Conservation (phyloP, 2,329 filamentous ascomycete species). For the Trichoderma pleuroti region DNA sequence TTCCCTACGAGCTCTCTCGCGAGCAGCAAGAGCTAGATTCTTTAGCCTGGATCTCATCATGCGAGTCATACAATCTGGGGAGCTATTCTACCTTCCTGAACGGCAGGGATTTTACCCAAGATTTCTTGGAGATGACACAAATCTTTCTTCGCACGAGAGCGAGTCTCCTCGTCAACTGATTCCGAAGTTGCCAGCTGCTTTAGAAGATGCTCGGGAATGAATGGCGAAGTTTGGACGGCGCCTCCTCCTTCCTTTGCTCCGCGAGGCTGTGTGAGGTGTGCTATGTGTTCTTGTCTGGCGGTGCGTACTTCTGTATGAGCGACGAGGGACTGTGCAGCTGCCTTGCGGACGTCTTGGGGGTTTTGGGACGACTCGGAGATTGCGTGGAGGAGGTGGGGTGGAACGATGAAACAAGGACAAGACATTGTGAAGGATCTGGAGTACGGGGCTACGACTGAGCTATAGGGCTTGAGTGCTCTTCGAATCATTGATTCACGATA, state of each 20-base stretch:
- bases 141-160: neutral
- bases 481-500: neutral
- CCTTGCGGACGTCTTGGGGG: conserved; percentile 34
- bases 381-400: conserved; percentile 43
- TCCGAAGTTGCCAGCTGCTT: neutral
- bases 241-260: neutral
- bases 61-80: neutral
- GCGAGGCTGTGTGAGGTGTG: conserved; percentile 26
- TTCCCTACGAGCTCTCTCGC: neutral
- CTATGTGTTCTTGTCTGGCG: conserved; percentile 38
- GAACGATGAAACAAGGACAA: conserved; percentile 40
- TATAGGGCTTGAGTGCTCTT: neutral
- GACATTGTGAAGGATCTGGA: conserved; percentile 20
- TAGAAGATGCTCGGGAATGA: neutral
- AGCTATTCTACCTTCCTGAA: neutral
- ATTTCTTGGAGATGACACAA: neutral
- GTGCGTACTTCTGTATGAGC: conserved; percentile 14
- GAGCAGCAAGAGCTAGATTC: neutral
- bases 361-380: conserved; percentile 41
- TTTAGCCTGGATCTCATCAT: neutral
- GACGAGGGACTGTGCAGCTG: conserved; percentile 26
- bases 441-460: neutral
- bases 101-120: neutral
- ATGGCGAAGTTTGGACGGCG: neutral
- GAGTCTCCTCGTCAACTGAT: neutral